Evolutionary conservation across 2,329 filamentous ascomycete genomes (phyloP).

Genomic region (Penicillium vulpinum): DNA sequence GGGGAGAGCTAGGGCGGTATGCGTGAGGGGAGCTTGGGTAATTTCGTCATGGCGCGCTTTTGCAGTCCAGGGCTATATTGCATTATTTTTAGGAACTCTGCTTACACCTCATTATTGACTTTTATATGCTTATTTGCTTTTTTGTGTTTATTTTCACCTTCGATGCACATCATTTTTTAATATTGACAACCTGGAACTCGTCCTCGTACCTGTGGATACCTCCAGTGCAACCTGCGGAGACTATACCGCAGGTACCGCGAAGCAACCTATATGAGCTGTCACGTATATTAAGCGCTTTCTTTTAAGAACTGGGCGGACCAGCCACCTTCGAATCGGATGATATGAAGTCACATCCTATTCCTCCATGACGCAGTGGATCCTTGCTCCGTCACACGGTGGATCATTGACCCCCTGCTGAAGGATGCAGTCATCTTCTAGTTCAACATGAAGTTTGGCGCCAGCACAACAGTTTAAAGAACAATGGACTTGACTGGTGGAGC

Average conservation of each 20-base stretch:
- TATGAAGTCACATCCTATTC: conserved; percentile 10
- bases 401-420: conserved; percentile 2
- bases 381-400: conserved; percentile 6
- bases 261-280: conserved; percentile 4
- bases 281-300: background rate
- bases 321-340: conserved; percentile 12
- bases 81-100: background rate
- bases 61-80: too few species aligned
- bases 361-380: conserved; percentile 3
- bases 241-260: conserved; percentile 10
- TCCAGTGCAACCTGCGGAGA: conserved; percentile 2
- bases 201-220: background rate
- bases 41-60: conserved; percentile 10
- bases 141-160: background rate
- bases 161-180: background rate
- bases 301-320: background rate
- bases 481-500: background rate
- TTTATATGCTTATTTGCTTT: background rate
- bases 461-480: background rate
- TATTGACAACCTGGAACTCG: background rate
- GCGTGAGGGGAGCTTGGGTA: background rate
- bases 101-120: background rate
- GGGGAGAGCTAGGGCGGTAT: background rate
- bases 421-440: conserved; percentile 11
- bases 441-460: background rate